phyloP scores from a whole-genome alignment of 2,329 filamentous ascomycete genomes.

The Calonectria hawksworthii region DNA sequence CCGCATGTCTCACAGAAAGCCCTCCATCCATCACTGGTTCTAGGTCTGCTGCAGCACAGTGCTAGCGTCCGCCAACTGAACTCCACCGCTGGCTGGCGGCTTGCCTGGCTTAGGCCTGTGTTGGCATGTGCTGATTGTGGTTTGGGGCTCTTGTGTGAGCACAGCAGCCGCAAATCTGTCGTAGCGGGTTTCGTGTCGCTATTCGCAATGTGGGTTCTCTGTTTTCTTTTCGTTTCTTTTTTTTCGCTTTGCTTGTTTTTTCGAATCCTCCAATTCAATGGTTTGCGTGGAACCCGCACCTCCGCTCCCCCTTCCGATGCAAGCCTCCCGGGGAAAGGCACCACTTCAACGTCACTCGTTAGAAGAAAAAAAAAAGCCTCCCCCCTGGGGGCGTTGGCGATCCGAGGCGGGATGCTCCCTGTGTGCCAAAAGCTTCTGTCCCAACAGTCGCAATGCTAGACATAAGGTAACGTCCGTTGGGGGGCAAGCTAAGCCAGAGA shows the following conservation, averaged over 20 bases:
- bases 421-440: slow-evolving; percentile 5
- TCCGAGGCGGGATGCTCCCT: slow-evolving; percentile 11
- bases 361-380: not conserved
- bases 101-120: not conserved
- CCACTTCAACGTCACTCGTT: not conserved
- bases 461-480: slow-evolving; percentile 5
- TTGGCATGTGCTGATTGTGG: not conserved
- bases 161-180: slow-evolving; percentile 4
- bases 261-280: slow-evolving; percentile 6
- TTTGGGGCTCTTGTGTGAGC: not conserved
- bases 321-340: slow-evolving; percentile 12
- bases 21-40: slow-evolving; percentile 6
- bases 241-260: not conserved
- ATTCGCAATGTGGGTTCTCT: not conserved
- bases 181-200: slow-evolving; percentile 1
- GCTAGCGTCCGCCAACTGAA: slow-evolving; percentile 17
- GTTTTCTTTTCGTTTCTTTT: not conserved
- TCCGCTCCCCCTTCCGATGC: not conserved
- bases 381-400: not conserved
- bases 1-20: slow-evolving; percentile 36
- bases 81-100: slow-evolving; percentile 5
- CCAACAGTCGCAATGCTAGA: slow-evolving; percentile 7
- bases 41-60: slow-evolving; percentile 22
- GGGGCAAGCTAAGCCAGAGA: not conserved
- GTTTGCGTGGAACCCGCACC: slow-evolving; percentile 3